These are phyloP conservation scores for Aspergillus ruber DNA, from an alignment of 2,329 filamentous ascomycete species.

Conservation along the genomic window DNA sequence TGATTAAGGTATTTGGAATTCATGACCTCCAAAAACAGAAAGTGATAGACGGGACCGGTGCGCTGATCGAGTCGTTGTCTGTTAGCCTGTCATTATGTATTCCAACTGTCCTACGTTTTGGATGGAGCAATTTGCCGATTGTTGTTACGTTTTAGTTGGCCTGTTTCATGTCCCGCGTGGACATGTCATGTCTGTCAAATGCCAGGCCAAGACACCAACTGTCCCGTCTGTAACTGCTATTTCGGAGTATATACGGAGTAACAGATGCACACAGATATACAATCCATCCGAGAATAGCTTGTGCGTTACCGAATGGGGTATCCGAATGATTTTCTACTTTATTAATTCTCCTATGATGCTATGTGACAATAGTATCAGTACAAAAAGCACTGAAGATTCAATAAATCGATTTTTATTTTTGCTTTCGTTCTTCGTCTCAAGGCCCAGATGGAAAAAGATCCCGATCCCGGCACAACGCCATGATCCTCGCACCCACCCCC, in stretches of 20 bases:
- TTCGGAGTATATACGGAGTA: not conserved
- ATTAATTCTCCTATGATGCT: too few species aligned
- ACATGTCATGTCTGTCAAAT: not conserved
- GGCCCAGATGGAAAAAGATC: not conserved
- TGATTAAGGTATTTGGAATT: conserved; percentile 23
- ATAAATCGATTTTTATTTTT: not conserved
- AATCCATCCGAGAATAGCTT: too few species aligned
- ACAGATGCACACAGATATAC: too few species aligned
- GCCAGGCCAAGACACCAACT: not conserved
- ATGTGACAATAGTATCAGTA: not conserved
- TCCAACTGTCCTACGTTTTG: not conserved
- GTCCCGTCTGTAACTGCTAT: not conserved
- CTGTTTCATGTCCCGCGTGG: not conserved
- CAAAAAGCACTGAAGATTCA: not conserved
- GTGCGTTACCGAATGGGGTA: too few species aligned
- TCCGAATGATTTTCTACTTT: too few species aligned
- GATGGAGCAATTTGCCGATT: not conserved
- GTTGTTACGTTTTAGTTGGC: not conserved
- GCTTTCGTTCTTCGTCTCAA: not conserved
- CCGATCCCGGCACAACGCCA: conserved; percentile 2
- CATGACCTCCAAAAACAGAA: not conserved
- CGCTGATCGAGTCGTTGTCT: not conserved
- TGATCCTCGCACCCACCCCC: conserved; percentile 16
- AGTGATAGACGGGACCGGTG: not conserved
- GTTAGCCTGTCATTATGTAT: not conserved